Evolutionary conservation across 768 basidiomycete species (phyloP).

Genomic region (Tricholoma flavovirens): DNA sequence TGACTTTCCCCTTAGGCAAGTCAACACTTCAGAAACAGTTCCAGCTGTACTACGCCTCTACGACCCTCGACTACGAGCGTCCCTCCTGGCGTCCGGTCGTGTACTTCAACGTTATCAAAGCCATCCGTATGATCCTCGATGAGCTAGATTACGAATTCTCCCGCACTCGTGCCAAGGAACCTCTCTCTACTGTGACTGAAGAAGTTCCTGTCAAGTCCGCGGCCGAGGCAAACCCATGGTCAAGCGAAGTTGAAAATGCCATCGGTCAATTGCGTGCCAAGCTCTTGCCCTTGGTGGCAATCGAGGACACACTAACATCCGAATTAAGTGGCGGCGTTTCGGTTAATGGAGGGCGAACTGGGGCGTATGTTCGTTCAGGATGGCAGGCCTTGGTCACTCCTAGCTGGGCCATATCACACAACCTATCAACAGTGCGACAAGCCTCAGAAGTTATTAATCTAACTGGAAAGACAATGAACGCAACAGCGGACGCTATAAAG

Average conservation of each 20-base stretch:
- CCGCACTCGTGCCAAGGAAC: constrained; percentile 1
- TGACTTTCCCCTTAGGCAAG: constrained; percentile 42
- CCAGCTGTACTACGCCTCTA: constrained; percentile 72
- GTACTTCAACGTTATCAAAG: constrained; percentile 80
- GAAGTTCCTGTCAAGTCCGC: background rate
- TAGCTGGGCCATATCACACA: constrained; percentile 35
- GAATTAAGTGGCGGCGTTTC: constrained; percentile 64
- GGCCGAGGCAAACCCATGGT: background rate
- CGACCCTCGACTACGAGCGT: constrained; percentile 63
- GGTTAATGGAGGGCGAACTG: constrained; percentile 52
- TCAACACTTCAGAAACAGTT: constrained; percentile 84
- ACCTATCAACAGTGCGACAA: constrained; percentile 27
- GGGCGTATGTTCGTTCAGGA: constrained; percentile 64
- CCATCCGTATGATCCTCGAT: constrained; percentile 66
- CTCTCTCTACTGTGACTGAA: background rate
- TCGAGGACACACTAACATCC: constrained; percentile 62
- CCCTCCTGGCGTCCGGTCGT: constrained; percentile 76
- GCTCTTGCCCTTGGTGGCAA: constrained; percentile 57
- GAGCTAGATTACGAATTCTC: constrained; percentile 60
- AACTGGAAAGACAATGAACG: constrained; percentile 50
- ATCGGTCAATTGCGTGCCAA: constrained; percentile 47
- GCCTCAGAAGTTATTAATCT: constrained; percentile 42
- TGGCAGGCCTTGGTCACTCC: constrained; percentile 59
- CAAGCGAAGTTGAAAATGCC: constrained; percentile 22
- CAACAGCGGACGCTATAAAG: constrained; percentile 45